Evolutionary conservation across 2,329 filamentous ascomycete genomes (phyloP), one percentile per base, ranked within the genome.

Genomic region (Arthrobotrys megalospora): DNA sequence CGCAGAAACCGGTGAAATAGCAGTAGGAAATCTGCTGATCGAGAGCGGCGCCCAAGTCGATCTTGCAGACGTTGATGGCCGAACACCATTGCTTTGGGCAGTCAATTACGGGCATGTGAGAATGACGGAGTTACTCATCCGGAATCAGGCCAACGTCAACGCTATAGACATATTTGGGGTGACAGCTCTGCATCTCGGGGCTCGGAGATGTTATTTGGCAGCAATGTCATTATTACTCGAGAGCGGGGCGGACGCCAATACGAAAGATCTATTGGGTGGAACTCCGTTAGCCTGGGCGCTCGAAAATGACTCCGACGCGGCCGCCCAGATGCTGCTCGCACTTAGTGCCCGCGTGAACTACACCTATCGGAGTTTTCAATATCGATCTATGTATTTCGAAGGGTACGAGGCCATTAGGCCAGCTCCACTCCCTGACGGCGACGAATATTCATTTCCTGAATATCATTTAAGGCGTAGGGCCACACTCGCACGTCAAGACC

Each of bases 41-140:
- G 6, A 12, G 19, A 8, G 11, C 11, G 45, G 16, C 28, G 34
- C 34, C 10, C 8, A 34, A 11, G 24, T 16, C n/a, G 52, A 34
- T 16, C 12, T 55, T 2, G 10, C 12, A 12, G 45, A 48, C 11
- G 24, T 11, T 4, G 45, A 48, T 16, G 28, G 28, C 12, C 52
- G 28, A 36, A 55, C 52, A 36, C 14, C 52, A 8, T 24, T 55
- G 32, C 6, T 34, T 10, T 53, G 52, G 52, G 52, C 38, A 19
- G 43, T 14, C 19, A 6, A 2, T 47, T 3, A 14, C 14, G 43
- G 43, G 5, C 43, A 47, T 14, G 7, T 16, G 43, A 19, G 6
- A 7, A 47, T 19, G 43, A 47, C 19, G 6, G 43, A 47, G n/a
- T 6, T 47, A n/a, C 43, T 47, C 6, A 47, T 47, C 14, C n/a